phyloP scores from a whole-genome alignment of 2,329 filamentous ascomycete genomes.

The Truncatella angustata region DNA sequence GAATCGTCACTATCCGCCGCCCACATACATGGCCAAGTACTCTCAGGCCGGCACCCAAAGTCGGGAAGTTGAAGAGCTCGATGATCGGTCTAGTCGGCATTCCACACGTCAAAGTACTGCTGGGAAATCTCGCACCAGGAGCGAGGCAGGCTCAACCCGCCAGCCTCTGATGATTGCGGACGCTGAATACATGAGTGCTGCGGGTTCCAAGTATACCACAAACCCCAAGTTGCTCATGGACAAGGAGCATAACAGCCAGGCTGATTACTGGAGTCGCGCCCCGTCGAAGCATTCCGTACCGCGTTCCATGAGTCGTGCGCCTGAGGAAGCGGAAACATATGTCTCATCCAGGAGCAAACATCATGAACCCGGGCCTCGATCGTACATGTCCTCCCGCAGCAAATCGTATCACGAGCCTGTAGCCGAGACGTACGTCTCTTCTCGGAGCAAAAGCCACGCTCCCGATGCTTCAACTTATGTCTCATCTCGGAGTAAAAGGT shows the following conservation, averaged over 20 bases:
- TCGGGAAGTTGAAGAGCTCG: slow-evolving; percentile 35
- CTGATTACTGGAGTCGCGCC: slow-evolving; percentile 10
- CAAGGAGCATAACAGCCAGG: slow-evolving; percentile 26
- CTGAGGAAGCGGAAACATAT: slow-evolving; percentile 32
- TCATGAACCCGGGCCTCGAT: slow-evolving; percentile 37
- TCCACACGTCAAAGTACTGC: slow-evolving; percentile 34
- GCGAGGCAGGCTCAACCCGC: slow-evolving; percentile 35
- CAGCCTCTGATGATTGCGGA: slow-evolving; percentile 39
- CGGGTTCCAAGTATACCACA: slow-evolving; percentile 31
- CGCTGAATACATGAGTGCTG: slow-evolving; percentile 39
- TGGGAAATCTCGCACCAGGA: slow-evolving; percentile 37
- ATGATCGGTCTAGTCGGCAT: slow-evolving; percentile 39
- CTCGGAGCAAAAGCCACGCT: slow-evolving; percentile 18
- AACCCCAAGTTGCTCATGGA: slow-evolving; percentile 26
- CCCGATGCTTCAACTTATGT: slow-evolving; percentile 44
- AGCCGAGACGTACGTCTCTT: slow-evolving; percentile 10
- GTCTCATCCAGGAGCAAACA: slow-evolving; percentile 6
- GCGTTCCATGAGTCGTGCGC: slow-evolving; percentile 7
- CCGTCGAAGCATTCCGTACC: slow-evolving; percentile 8
- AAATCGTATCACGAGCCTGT: slow-evolving; percentile 13
- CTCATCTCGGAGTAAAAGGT: slow-evolving; percentile 35
- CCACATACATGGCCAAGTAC: slow-evolving; percentile 35
- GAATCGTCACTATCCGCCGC: slow-evolving; percentile 29
- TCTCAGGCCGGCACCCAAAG: slow-evolving; percentile 28
- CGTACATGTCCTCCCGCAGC: slow-evolving; percentile 42